phyloP scores from a whole-genome alignment of 148 eudicot species.

The Spergularia bocconei region DNA sequence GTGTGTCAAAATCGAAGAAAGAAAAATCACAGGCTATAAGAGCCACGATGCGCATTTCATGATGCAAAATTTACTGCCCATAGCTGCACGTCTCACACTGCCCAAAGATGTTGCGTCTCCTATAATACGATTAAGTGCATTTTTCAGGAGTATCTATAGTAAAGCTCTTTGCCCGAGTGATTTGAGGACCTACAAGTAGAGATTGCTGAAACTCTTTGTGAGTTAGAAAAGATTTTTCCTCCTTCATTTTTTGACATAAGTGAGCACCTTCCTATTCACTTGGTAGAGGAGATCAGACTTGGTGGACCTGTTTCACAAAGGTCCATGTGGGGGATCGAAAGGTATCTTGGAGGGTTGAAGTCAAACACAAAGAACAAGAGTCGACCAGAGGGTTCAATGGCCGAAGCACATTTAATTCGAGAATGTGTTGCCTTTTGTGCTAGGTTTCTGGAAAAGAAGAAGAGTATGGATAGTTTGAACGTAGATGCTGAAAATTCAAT shows the following conservation, averaged over 20 bases:
- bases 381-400: no score
- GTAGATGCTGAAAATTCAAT: background rate
- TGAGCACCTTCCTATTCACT: no score
- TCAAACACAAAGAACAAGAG: background rate
- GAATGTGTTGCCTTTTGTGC: background rate
- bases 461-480: background rate
- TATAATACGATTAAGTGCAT: background rate
- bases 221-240: background rate
- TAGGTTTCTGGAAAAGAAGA: background rate
- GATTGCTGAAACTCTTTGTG: background rate
- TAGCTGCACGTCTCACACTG: background rate
- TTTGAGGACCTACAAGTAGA: background rate
- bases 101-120: background rate
- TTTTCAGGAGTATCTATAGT: background rate
- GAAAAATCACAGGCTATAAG: no score
- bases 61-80: slow-evolving; percentile 10
- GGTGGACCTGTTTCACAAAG: background rate
- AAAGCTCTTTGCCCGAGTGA: background rate
- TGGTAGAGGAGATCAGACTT: background rate
- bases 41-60: slow-evolving; percentile 8
- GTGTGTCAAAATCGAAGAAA: background rate
- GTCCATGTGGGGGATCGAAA: background rate
- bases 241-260: slow-evolving; percentile 5
- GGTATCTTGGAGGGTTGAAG: background rate
- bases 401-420: background rate